Percentiles rank a stretch among this genome's conserved stretches.
Evolutionary conservation across 306 rosid species (phyloP).

Genomic region (Vigna unguiculata): DNA sequence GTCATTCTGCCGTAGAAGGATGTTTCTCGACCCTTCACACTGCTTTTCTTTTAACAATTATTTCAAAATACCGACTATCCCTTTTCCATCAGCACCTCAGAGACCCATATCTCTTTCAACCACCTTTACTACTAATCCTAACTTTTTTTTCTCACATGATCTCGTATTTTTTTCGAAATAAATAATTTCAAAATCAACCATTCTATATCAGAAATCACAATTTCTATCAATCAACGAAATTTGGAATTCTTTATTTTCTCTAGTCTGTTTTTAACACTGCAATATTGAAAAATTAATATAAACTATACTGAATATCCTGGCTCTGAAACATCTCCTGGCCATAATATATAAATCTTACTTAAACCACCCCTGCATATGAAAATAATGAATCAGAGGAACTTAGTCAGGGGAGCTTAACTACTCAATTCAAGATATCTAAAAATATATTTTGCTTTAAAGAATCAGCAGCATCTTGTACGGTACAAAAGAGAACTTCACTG

Average conservation of each 20-base stretch:
- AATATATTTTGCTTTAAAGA: background rate
- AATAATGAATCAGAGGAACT: slow-evolving; percentile 34
- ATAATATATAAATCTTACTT: background rate
- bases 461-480: slow-evolving; percentile 31
- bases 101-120: background rate
- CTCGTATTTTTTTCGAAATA: too few species aligned
- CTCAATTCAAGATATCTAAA: slow-evolving; percentile 27
- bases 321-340: background rate
- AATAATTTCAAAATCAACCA: slow-evolving; percentile 14
- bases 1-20: slow-evolving; percentile 2
- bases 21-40: slow-evolving; percentile 22
- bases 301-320: background rate
- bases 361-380: background rate
- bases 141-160: too few species aligned
- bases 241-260: slow-evolving; percentile 29
- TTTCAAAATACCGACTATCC: background rate
- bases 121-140: background rate
- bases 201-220: background rate
- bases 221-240: background rate
- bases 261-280: background rate
- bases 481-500: slow-evolving; percentile 22
- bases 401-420: slow-evolving; percentile 16
- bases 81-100: background rate
- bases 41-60: background rate
- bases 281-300: background rate